Evolutionary conservation across 495 filamentous ascomycete species (phyloP).

Genomic region (Hypomontagnella monticulosa): DNA sequence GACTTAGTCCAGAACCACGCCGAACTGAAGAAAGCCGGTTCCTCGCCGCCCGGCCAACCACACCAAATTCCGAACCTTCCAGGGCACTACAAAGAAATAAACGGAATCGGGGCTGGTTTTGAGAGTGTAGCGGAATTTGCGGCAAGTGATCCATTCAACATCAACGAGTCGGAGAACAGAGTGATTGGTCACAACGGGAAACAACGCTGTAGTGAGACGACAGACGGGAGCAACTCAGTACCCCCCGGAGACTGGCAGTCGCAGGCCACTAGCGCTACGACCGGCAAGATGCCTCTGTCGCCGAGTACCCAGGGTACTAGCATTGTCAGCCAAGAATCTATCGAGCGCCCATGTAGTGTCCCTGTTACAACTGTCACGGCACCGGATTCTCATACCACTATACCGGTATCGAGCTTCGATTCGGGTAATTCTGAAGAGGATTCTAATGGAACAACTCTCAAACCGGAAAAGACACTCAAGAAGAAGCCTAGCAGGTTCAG

Average conservation of each 20-base stretch:
- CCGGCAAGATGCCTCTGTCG: constrained; percentile 65
- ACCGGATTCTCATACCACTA: constrained; percentile 45
- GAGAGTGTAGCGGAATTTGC: constrained; percentile 48
- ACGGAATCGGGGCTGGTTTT: constrained; percentile 50
- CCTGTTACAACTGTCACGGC: constrained; percentile 52
- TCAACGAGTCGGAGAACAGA: constrained; percentile 42
- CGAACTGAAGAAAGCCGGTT: constrained; percentile 35
- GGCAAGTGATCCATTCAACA: constrained; percentile 49
- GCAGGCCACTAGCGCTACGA: constrained; percentile 65
- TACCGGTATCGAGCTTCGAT: constrained; percentile 29
- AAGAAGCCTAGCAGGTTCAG: constrained; percentile 60
- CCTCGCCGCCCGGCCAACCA: constrained; percentile 26
- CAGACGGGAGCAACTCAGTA: constrained; percentile 60
- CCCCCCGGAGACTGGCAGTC: constrained; percentile 62
- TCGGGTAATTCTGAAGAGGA: constrained; percentile 42
- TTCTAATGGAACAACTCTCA: constrained; percentile 43
- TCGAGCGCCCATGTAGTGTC: constrained; percentile 53
- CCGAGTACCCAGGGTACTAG: constrained; percentile 67
- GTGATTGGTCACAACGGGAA: constrained; percentile 47
- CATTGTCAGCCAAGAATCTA: constrained; percentile 62
- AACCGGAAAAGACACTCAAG: constrained; percentile 51
- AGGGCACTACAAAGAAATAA: constrained; percentile 48
- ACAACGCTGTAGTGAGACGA: constrained; percentile 62
- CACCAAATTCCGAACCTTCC: constrained; percentile 34
- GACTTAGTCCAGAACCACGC: constrained; percentile 33